Base-by-base conservation (phyloP, 1,139 yeast species). In the Lodderomyces elongisporus region DNA sequence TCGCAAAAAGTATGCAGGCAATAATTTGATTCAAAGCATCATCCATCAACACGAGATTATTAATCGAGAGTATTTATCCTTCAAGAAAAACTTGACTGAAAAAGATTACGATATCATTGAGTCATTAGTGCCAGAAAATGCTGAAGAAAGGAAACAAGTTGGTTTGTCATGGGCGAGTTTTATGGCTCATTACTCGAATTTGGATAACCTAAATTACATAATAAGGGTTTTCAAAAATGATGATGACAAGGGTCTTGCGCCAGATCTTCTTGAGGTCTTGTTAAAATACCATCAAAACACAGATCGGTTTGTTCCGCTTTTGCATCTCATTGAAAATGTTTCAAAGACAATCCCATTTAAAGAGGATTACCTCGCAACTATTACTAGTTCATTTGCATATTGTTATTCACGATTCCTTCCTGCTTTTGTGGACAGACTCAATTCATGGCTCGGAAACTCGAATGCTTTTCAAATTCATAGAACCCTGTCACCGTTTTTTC, bases 331-430 rank as follows among this genome's bases (percentile, higher is more conserved):
- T 9, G 40, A 38, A 37, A 25, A 32, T 7, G 30, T 33, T 3
- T 28, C 28, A 10, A 14, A 36, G 52, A n/a, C 44, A 40, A 12
- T 58, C 47, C 37, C 44, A 2, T 41, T 30, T 28, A 29, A 49
- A 22, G 44, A 45, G n/a, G 40, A 47, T 2, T 60, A 51, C 36
- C 39, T 62, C 18, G 43, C 43, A 12, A 45, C 48, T 14, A 35
- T 64, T 3, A 60, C 51, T 35, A 55, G 58, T 20, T 45, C 62
- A 0, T 65, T 62, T 41, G 49, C 65, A 3, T 44, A 46, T 25
- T 51, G 65, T 0, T 66, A 62, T 39, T 70, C 72, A 3, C 52
- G 60, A 33, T 47, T 52, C 26, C 60, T 63, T 0, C 45, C 43
- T 4, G 49, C 46, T 3, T 63, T 64, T 30, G 44, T 49, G 18